These are phyloP conservation scores for Pontederia crassipes DNA, from an alignment of 176 grass and related monocot species.

Conservation along the genomic window DNA sequence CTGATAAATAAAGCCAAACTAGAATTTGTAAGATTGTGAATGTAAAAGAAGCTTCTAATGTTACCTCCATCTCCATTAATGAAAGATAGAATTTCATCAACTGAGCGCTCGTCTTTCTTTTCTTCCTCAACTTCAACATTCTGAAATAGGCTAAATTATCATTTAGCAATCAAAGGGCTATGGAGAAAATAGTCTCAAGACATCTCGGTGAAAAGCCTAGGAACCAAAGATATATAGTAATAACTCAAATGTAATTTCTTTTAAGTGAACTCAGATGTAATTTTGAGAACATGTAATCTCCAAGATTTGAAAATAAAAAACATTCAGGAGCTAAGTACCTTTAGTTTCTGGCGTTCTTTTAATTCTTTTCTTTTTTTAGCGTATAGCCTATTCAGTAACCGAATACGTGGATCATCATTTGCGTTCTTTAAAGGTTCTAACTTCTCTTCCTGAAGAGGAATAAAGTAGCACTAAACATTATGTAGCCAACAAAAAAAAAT, in stretches of 20 bases:
- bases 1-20: not conserved
- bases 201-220: not conserved
- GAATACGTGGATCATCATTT: constrained; percentile 95
- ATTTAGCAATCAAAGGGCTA: not conserved
- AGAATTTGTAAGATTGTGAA: constrained; percentile 17
- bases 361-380: constrained; percentile 98
- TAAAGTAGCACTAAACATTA: constrained; percentile 15
- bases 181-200: not conserved
- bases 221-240: not conserved
- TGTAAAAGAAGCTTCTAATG: constrained; percentile 43
- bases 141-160: constrained; percentile 33
- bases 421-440: constrained; percentile 97
- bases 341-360: constrained; percentile 81
- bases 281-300: too few species aligned
- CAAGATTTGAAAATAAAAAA: not conserved
- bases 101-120: constrained; percentile 78
- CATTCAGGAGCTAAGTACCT: constrained; percentile 34
- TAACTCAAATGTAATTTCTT: not conserved
- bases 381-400: constrained; percentile 91
- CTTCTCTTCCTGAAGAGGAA: constrained; percentile 77
- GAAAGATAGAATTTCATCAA: constrained; percentile 98
- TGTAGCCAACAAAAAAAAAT: constrained; percentile 18
- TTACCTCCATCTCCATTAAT: constrained; percentile 99
- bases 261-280: not conserved
- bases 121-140: constrained; percentile 66